Evolutionary conservation across 768 basidiomycete genomes (phyloP), one percentile per base, ranked within the genome.

Genomic region (Grammothele lineata): DNA sequence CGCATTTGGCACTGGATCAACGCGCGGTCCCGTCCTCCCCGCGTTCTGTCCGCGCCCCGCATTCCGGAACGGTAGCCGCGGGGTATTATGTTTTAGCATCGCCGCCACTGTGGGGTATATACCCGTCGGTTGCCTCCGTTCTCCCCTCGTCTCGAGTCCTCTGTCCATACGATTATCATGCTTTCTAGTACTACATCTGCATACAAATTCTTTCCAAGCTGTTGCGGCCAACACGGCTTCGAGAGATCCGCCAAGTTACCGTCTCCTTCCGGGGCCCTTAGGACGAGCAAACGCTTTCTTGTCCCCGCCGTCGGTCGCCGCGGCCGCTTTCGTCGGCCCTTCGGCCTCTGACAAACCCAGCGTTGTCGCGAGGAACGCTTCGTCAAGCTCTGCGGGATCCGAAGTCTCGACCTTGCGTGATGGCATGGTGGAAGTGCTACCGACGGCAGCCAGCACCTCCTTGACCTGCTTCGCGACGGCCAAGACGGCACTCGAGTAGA

Each of bases 331-430:
- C 5, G 49, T 35, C 6, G 45, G 12, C 14, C 43, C 48, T 27
- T 30, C 41, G 19, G 48, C n/a, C 37, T 43, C 51, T 18, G 46
- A 48, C 14, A 73, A 54, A 5, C 72, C 74, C 18, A 94, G 70
- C 55, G 85, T 82, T 10, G 72, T 62, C 47, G 69, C 74, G 44
- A 96, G 63, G 57, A 74, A 85, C 0, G 67, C 65, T 56, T 82
- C 83, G 30, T 81, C 75, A 12, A 96, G 54, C 57, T 94, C 92
- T 14, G 57, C 51, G 0, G 89, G 85, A 55, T 91, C 83, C 0
- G 88, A 87, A 0, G 89, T 94, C 62, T 95, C 89, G 44, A 94
- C 72, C 71, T 80, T 94, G 58, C 78, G 76, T 15, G 76, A 56
- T 3, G 74, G 71, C 11, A 82, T 50, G 22, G 68, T 69, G 15